These are phyloP conservation scores for Ganoderma multipileum DNA, from an alignment of 1,284 basidiomycete genomes.

Conservation along the genomic window DNA sequence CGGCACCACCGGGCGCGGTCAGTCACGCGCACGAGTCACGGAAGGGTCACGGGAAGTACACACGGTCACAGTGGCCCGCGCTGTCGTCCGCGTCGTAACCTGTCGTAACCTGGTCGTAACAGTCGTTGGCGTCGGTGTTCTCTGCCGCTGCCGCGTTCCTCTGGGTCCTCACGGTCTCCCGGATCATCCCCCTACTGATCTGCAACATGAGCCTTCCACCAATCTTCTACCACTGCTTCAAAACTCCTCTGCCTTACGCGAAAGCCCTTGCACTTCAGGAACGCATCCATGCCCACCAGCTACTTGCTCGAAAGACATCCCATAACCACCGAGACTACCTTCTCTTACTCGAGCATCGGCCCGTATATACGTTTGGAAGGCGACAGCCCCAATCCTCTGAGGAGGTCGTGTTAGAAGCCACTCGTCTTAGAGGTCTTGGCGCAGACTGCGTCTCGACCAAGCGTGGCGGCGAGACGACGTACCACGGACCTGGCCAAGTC, in stretches of 20 bases:
- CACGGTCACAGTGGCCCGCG: not conserved
- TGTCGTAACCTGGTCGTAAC: too few species aligned
- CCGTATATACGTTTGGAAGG: constrained; percentile 93
- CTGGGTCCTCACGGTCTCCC: constrained; percentile 5
- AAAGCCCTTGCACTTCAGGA: constrained; percentile 77
- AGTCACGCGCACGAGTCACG: not conserved
- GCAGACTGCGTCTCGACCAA: constrained; percentile 88
- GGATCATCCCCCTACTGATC: not conserved
- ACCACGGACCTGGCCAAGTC: constrained; percentile 97
- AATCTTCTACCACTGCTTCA: constrained; percentile 81
- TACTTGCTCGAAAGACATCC: constrained; percentile 53
- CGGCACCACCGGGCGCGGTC: too few species aligned
- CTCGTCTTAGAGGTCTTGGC: constrained; percentile 75
- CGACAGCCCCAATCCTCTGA: constrained; percentile 68
- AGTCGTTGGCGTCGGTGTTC: too few species aligned
- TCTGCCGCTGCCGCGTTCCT: too few species aligned
- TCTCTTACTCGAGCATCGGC: constrained; percentile 84
- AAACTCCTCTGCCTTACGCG: constrained; percentile 73
- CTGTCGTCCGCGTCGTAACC: too few species aligned
- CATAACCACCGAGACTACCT: constrained; percentile 67
- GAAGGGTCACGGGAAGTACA: too few species aligned
- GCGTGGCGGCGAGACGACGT: constrained; percentile 94
- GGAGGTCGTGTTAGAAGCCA: constrained; percentile 69
- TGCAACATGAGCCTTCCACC: constrained; percentile 51
- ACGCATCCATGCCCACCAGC: constrained; percentile 67